phyloP scores from a whole-genome alignment of 805 yeast genomes.

The Kazachstania taianensis region DNA sequence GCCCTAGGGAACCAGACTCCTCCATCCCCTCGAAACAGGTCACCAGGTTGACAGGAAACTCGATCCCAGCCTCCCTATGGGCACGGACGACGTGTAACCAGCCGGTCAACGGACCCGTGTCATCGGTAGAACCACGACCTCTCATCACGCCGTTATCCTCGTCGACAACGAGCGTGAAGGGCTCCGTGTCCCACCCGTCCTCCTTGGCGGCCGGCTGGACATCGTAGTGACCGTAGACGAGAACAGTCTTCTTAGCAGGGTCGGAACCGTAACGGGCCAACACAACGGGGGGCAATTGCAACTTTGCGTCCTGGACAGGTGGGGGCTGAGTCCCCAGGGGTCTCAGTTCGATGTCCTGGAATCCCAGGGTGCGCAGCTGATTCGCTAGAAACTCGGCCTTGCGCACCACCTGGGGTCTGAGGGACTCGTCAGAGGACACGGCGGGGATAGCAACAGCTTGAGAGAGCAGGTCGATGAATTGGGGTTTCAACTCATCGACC shows the following conservation, averaged over 20 bases:
- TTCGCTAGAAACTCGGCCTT: slow-evolving; percentile 76
- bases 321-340: slow-evolving; percentile 87
- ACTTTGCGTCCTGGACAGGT: slow-evolving; percentile 57
- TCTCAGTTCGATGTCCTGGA: slow-evolving; percentile 68
- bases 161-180: slow-evolving; percentile 57
- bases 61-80: slow-evolving; percentile 72
- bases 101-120: slow-evolving; percentile 95
- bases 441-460: slow-evolving; percentile 92
- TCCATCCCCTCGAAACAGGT: slow-evolving; percentile 99
- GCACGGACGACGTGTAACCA: slow-evolving; percentile 94
- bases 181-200: slow-evolving; percentile 95
- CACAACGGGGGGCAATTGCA: slow-evolving; percentile 90
- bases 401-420: slow-evolving; percentile 80
- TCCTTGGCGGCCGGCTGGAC: slow-evolving; percentile 91
- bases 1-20: slow-evolving; percentile 90
- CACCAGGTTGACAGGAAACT: slow-evolving; percentile 85
- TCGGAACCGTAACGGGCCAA: slow-evolving; percentile 79
- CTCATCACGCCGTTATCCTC: slow-evolving; percentile 60
- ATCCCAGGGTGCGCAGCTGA: slow-evolving; percentile 66
- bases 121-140: slow-evolving; percentile 96
- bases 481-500: slow-evolving; percentile 65
- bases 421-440: slow-evolving; percentile 80
- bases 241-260: slow-evolving; percentile 74
- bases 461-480: slow-evolving; percentile 59
- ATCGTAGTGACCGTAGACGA: slow-evolving; percentile 95